A percentile compares a stretch with the other conserved stretches of the same genome.
Evolutionary conservation across 352 stramenopile species (phyloP).

Genomic region (Pythium aquatile): DNA sequence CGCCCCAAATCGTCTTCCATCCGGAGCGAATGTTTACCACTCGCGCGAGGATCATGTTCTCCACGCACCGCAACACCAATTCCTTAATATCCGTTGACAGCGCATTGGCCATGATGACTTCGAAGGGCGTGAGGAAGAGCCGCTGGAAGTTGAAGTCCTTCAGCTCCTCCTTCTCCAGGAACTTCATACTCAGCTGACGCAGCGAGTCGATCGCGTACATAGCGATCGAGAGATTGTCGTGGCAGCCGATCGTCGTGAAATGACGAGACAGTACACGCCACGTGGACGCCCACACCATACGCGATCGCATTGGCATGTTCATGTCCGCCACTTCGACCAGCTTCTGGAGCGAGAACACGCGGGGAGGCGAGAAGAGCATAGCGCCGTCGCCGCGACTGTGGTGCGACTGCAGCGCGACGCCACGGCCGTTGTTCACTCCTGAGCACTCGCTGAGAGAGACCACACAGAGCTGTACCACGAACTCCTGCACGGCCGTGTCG

Average conservation of each 20-base stretch:
- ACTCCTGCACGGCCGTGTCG: constrained; percentile 82
- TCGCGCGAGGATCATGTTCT: constrained; percentile 91
- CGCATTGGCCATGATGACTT: constrained; percentile 90
- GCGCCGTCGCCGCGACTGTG: constrained; percentile 26
- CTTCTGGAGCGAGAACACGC: constrained; percentile 98
- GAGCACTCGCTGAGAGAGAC: constrained; percentile 92
- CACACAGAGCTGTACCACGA: constrained; percentile 88
- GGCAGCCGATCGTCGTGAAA: constrained; percentile 96
- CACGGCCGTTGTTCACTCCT: constrained; percentile 45
- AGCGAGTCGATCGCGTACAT: constrained; percentile 99
- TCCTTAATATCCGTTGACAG: constrained; percentile 85
- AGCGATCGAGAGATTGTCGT: constrained; percentile 95
- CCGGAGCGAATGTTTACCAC: constrained; percentile 89
- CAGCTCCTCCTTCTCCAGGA: constrained; percentile 98
- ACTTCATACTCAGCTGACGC: constrained; percentile 99
- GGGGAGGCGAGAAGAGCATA: constrained; percentile 61
- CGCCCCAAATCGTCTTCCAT: constrained; percentile 94
- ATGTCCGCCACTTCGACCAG: constrained; percentile 99
- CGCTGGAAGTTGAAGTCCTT: constrained; percentile 99
- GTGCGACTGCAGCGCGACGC: constrained; percentile 24
- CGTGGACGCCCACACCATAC: constrained; percentile 97
- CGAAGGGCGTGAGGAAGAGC: constrained; percentile 97
- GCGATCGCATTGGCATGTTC: constrained; percentile 97
- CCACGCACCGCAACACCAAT: constrained; percentile 89
- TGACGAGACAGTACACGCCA: constrained; percentile 97